phyloP scores from a whole-genome alignment of 1,139 yeast species.

The Nakaseomyces glabratus region DNA sequence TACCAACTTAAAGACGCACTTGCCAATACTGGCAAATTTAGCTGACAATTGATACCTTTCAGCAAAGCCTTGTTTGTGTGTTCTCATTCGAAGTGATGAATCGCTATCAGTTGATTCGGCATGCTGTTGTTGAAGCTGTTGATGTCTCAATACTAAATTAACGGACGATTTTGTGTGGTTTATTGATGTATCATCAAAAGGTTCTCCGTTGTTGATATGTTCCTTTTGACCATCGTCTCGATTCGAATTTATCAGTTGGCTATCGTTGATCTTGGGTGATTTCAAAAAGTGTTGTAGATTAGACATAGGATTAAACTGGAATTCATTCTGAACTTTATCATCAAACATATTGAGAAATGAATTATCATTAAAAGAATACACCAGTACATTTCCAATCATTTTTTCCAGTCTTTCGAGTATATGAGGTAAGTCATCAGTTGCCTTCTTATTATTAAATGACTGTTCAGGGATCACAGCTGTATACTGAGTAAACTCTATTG shows the following conservation, averaged over 20 bases:
- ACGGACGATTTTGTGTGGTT: constrained; percentile 19
- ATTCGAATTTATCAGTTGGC: background rate
- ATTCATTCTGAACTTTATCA: constrained; percentile 15
- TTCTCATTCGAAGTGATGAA: constrained; percentile 7
- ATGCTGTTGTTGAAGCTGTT: constrained; percentile 3
- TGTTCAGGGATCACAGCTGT: constrained; percentile 6
- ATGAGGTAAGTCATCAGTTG: constrained; percentile 11
- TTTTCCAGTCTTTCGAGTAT: constrained; percentile 20
- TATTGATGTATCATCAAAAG: constrained; percentile 9
- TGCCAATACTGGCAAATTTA: constrained; percentile 25
- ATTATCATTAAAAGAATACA: constrained; percentile 28
- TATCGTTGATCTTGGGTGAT: background rate
- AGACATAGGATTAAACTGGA: constrained; percentile 8
- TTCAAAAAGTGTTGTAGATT: constrained; percentile 4
- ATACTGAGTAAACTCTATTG: constrained; percentile 17
- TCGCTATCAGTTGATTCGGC: background rate
- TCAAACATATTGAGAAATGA: constrained; percentile 27
- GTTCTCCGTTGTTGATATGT: constrained; percentile 12
- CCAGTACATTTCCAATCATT: constrained; percentile 25
- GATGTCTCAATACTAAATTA: constrained; percentile 16
- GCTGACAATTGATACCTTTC: constrained; percentile 28
- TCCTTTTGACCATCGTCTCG: constrained; percentile 1
- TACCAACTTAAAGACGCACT: constrained; percentile 23
- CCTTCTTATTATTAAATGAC: constrained; percentile 7
- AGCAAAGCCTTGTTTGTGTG: constrained; percentile 23